Evolutionary conservation across 2,329 filamentous ascomycete species (phyloP), one percentile per base, ranked within the genome.

Genomic region (Alternaria rosae): DNA sequence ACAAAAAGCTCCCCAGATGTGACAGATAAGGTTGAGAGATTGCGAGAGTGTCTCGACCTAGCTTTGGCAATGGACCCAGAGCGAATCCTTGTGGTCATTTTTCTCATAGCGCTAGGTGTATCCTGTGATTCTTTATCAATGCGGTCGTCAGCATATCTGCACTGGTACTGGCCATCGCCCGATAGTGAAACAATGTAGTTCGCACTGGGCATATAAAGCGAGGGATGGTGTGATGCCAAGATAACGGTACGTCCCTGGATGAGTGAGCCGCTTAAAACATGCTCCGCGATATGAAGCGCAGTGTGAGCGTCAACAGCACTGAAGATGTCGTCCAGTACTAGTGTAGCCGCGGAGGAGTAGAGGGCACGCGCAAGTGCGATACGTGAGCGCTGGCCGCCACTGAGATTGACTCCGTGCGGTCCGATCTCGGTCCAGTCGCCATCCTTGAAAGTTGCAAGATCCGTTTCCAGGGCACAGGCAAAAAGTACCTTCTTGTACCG

Each of bases 281-380:
- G 23, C 23, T 54, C 23, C 21, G 51, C 41, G 20, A 54, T 8
- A 30, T 42, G 35, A 43, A 42, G 21, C 3, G 42, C 51, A 28
- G 51, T 54, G 23, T 54, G 51, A 20, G 35, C 51, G 42, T 54
- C 51, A 15, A 54, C 42, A 11, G 35, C 51, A 9, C 51, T 54
- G 38, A 54, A 54, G 35, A 54, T 54, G 13, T 43, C 51, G 25
- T 54, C 51, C 11, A 54, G 51, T 12, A 54, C 23, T 9, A 54
- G 23, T 6, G 25, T 43, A 21, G 41, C 11, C 3, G 41, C 42
- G n/a, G 35, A 35, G 11, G 51, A 43, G 28, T 54, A 54, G 28
- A 54, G 21, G 9, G 38, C 51, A 30, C 51, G 51, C 10, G 51
- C 51, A 54, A 54, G 51, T 17, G 51, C 38, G 17, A 43, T 54